A percentile compares a stretch with the other conserved stretches of the same genome.
These are phyloP conservation scores for Erodium moschatum DNA, from an alignment of 441 rosid genomes.

Conservation along the genomic window DNA sequence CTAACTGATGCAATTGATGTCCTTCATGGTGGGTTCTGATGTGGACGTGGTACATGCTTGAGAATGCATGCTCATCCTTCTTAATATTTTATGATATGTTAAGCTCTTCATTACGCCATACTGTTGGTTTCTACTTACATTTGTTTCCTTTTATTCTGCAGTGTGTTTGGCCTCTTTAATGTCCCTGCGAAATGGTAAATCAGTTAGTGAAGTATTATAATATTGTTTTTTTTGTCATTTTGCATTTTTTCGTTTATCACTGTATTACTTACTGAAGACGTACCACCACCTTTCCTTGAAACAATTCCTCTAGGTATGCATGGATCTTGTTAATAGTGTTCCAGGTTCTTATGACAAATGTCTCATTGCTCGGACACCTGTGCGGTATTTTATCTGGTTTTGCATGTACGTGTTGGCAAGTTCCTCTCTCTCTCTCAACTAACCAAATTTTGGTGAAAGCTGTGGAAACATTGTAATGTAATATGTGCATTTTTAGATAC, in stretches of 20 bases:
- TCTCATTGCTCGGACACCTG: conserved; percentile 87
- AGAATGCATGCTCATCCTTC: neutral
- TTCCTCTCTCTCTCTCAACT: conserved; percentile 17
- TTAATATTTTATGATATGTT: neutral
- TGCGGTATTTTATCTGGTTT: conserved; percentile 92
- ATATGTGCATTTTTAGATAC: conserved; percentile 43
- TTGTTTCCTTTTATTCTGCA: conserved; percentile 37
- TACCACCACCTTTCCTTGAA: conserved; percentile 15
- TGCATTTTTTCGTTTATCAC: conserved; percentile 1
- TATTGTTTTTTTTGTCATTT: conserved; percentile 14
- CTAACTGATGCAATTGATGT: neutral
- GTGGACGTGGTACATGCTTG: conserved; percentile 1
- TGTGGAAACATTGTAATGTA: neutral
- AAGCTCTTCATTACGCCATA: neutral
- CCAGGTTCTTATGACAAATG: conserved; percentile 85
- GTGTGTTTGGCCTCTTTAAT: conserved; percentile 91
- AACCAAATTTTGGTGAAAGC: conserved; percentile 9
- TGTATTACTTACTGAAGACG: conserved; percentile 13
- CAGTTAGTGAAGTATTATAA: neutral
- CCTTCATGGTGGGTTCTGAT: neutral
- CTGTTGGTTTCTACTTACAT: neutral
- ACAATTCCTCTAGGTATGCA: conserved; percentile 56
- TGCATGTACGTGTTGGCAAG: conserved; percentile 50
- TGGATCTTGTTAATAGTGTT: conserved; percentile 63
- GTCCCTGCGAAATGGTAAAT: conserved; percentile 83